Evolutionary conservation across 2,329 filamentous ascomycete genomes (phyloP), one percentile per base, ranked within the genome.

Genomic region (Blumeriella jaapii): DNA sequence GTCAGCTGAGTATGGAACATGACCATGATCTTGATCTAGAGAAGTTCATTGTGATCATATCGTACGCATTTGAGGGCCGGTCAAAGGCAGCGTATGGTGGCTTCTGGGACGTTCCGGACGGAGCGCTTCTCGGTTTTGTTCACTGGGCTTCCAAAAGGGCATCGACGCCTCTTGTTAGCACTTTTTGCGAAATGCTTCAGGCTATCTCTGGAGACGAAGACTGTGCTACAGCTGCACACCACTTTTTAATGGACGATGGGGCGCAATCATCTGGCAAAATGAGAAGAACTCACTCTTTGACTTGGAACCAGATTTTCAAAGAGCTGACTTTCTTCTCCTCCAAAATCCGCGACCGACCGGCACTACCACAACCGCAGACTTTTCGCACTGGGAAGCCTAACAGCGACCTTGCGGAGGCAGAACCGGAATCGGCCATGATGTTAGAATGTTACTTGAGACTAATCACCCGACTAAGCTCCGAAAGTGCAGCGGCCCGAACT

Each of bases 101-200:
- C 29, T 96, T 96, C 49, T 98, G 91, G 91, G 72, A 73, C 19
- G 87, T 95, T 53, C 77, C 82, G 2, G 91, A 98, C 51, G 86
- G 86, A 53, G 94, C 95, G 48, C 65, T 98, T 19, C 83, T 87
- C 44, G 91, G 91, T 0, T 98, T 98, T 55, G 69, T 98, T 55
- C 83, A 93, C 45, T 98, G 91, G 91, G 83, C 87, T n/a, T 94
- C 91, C 3, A 80, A 85, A 48, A 72, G 91, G 50, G 86, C 93
- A 41, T 94, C 93, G 0, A 95, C 93, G 0, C 91, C 91, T n/a
- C 71, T 94, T 15, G 87, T 93, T 40, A 91, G 85, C 42, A 87
- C 89, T 9, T 98, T 96, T 50, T 98, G 91, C 58, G 89, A 96
- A 55, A 89, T 98, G 77, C 66, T 98, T 11, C 82, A 86, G 52